These are phyloP conservation scores for Straminergon stramineum DNA, from an alignment of 225 moss, liverwort and hornwort species.

Conservation along the genomic window DNA sequence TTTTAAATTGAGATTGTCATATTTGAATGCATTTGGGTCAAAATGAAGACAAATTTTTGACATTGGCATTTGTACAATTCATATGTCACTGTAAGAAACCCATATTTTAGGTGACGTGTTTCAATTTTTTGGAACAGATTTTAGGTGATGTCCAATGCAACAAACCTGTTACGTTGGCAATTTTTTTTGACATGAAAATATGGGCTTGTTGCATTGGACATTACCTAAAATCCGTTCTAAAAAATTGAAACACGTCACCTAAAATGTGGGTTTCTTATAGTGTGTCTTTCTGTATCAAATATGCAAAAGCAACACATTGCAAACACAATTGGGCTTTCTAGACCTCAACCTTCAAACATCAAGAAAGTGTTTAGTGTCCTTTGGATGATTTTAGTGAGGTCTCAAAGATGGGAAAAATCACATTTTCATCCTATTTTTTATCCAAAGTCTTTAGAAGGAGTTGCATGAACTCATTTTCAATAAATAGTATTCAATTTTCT, in stretches of 20 bases:
- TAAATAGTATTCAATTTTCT: accelerated
- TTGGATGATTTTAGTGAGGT: not conserved
- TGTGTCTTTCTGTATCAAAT: not conserved
- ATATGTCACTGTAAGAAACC: too few species aligned
- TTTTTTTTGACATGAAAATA: too few species aligned
- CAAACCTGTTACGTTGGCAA: too few species aligned
- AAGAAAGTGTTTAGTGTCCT: not conserved
- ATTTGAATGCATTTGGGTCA: accelerated
- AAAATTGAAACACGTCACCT: too few species aligned
- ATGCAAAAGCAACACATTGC: not conserved
- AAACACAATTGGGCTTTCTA: not conserved
- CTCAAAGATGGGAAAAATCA: not conserved
- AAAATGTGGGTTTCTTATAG: too few species aligned
- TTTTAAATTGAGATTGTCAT: not conserved
- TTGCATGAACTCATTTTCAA: not conserved
- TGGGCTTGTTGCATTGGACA: too few species aligned
- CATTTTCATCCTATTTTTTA: not conserved
- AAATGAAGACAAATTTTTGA: not conserved
- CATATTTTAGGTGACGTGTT: too few species aligned
- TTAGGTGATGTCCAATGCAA: too few species aligned
- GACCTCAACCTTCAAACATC: not conserved
- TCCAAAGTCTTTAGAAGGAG: accelerated
- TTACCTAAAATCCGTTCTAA: too few species aligned
- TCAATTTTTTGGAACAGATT: too few species aligned
- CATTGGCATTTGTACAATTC: not conserved